A percentile compares a stretch with the other conserved stretches of the same genome.
These are phyloP conservation scores for Lasiosphaeris hirsuta DNA, from an alignment of 495 filamentous ascomycete genomes.

Conservation along the genomic window DNA sequence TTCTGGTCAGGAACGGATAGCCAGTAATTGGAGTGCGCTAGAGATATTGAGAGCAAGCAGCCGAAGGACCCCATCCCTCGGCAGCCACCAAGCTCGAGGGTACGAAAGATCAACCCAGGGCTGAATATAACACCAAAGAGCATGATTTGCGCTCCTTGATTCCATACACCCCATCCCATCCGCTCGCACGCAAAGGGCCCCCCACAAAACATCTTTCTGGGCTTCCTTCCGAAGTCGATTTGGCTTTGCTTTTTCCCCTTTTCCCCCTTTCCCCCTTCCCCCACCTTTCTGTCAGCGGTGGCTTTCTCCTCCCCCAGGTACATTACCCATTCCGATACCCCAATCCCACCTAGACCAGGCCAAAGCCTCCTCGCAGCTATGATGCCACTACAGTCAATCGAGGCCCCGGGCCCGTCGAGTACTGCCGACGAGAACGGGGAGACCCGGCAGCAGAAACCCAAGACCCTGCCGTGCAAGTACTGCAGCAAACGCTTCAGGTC, in stretches of 20 bases:
- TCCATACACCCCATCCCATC: conserved; percentile 18
- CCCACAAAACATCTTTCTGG: conserved; percentile 22
- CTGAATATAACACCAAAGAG: conserved; percentile 23
- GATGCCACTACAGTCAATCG: conserved; percentile 49
- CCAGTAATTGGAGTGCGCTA: conserved; percentile 1
- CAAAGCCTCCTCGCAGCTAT: conserved; percentile 34
- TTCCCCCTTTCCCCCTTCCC: conserved; percentile 18
- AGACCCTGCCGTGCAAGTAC: conserved; percentile 53
- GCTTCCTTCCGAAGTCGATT: conserved; percentile 15
- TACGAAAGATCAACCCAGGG: conserved; percentile 10
- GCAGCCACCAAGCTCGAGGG: conserved; percentile 6
- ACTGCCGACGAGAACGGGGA: conserved; percentile 46
- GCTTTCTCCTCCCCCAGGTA: conserved; percentile 26
- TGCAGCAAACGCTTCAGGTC: conserved; percentile 56
- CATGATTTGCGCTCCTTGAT: conserved; percentile 25
- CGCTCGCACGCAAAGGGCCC: conserved; percentile 20
- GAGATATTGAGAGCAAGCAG: conserved; percentile 2
- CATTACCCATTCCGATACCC: conserved; percentile 37
- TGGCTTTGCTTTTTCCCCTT: conserved; percentile 19
- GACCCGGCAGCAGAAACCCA: conserved; percentile 50
- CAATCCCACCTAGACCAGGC: conserved; percentile 36
- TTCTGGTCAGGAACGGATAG: not conserved
- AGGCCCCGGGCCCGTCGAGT: conserved; percentile 38
- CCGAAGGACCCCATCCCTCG: conserved; percentile 7
- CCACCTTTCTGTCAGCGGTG: conserved; percentile 20